These are phyloP conservation scores for Pseudocercospora ulei DNA, from an alignment of 2,329 filamentous ascomycete species.

Conservation along the genomic window DNA sequence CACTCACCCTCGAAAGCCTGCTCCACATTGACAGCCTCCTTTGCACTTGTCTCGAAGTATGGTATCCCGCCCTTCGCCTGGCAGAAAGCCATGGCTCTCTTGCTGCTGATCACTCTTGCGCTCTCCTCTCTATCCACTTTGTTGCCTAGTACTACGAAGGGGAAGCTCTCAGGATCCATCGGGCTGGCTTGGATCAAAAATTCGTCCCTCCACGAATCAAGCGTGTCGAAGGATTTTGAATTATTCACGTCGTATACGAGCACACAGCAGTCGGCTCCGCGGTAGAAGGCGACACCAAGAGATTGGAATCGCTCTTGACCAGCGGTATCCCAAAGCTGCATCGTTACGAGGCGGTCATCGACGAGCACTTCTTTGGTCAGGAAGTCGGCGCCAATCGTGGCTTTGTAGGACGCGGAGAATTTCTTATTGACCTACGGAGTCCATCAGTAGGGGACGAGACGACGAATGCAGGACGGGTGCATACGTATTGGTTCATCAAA, in stretches of 20 bases:
- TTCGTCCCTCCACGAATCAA: conserved; percentile 97
- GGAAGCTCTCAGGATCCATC: conserved; percentile 92
- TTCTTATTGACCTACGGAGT: conserved; percentile 88
- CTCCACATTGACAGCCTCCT: conserved; percentile 97
- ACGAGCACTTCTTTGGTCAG: conserved; percentile 95
- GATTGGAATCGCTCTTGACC: conserved; percentile 97
- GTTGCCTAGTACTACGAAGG: conserved; percentile 95
- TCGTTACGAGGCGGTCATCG: conserved; percentile 92
- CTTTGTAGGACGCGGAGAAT: conserved; percentile 99
- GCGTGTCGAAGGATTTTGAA: conserved; percentile 94
- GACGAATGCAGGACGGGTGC: conserved; percentile 31
- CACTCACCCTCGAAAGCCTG: conserved; percentile 59
- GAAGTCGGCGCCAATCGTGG: conserved; percentile 97
- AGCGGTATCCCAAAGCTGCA: conserved; percentile 99
- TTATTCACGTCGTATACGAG: conserved; percentile 98
- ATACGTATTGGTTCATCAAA: conserved; percentile 99
- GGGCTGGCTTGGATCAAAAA: conserved; percentile 96
- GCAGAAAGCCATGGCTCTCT: conserved; percentile 94
- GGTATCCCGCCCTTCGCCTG: conserved; percentile 95
- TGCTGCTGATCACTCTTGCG: conserved; percentile 90
- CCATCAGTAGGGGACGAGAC: conserved; percentile 9
- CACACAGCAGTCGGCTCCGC: conserved; percentile 94
- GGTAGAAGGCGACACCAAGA: conserved; percentile 92
- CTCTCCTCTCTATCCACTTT: conserved; percentile 98
- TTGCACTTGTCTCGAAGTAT: conserved; percentile 98